Conservation (phyloP, 1,284 basidiomycete species). For the Trametes versicolor region DNA sequence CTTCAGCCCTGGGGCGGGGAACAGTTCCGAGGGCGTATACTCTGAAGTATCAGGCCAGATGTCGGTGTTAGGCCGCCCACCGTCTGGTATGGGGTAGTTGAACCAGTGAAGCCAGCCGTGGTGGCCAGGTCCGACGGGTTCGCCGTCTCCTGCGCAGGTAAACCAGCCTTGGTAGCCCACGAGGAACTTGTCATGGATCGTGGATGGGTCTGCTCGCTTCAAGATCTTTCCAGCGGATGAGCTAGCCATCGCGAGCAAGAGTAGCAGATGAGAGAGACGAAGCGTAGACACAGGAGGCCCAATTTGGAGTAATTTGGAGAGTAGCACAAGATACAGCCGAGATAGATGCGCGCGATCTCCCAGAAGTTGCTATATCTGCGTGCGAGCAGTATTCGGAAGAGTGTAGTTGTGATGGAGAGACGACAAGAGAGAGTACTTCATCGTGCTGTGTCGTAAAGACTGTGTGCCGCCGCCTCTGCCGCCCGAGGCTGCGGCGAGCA, state of each 20-base stretch:
- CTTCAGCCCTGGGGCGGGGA: constrained; percentile 70
- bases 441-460: constrained; percentile 12
- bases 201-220: constrained; percentile 56
- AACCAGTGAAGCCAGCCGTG: constrained; percentile 90
- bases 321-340: neutral
- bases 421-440: constrained; percentile 6
- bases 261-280: neutral
- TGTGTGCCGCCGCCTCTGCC: neutral
- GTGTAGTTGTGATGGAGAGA: neutral
- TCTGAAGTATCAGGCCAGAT: constrained; percentile 79
- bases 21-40: constrained; percentile 75
- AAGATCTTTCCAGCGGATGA: constrained; percentile 34
- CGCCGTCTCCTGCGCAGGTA: constrained; percentile 49
- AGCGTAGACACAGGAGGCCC: neutral
- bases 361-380: neutral
- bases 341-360: constrained; percentile 10
- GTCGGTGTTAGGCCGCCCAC: constrained; percentile 75
- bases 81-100: constrained; percentile 66
- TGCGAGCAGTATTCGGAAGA: neutral
- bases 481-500: too few relatives aligned
- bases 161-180: constrained; percentile 88
- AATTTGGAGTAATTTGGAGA: neutral
- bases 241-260: constrained; percentile 22
- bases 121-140: constrained; percentile 68
- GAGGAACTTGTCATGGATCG: constrained; percentile 79